A percentile compares a stretch with the other conserved stretches of the same genome.
These are phyloP conservation scores for Exophiala sp. DNA, from an alignment of 2,329 filamentous ascomycete species.

Conservation along the genomic window DNA sequence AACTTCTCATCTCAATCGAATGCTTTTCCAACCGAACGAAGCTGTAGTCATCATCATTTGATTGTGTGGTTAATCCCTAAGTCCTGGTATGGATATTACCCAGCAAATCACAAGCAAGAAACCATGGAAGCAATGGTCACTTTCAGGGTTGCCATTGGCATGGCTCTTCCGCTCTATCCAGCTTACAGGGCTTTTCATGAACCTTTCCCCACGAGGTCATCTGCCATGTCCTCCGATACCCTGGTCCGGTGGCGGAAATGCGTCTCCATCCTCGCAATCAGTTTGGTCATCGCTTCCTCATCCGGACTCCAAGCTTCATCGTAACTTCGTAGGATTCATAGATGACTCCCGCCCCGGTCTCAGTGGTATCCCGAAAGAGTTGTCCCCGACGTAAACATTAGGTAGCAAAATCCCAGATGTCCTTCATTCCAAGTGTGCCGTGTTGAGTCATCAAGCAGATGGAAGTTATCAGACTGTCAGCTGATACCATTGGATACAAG, in stretches of 20 bases:
- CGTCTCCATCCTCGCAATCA: slow-evolving; percentile 8
- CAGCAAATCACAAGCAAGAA: not conserved
- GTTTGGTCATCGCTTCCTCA: not conserved
- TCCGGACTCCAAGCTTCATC: not conserved
- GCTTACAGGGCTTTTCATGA: not conserved
- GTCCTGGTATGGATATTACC: not conserved
- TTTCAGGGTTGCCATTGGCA: not conserved
- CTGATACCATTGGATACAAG: slow-evolving; percentile 17
- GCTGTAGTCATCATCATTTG: not conserved
- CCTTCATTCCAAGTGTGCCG: not conserved
- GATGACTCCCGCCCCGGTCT: not conserved
- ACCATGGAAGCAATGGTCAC: not conserved
- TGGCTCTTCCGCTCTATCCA: not conserved
- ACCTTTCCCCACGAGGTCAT: slow-evolving; percentile 5
- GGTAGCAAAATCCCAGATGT: not conserved
- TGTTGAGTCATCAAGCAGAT: not conserved
- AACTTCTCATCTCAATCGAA: not conserved
- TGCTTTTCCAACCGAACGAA: not conserved
- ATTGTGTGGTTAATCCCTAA: too few species aligned
- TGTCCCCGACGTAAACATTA: not conserved
- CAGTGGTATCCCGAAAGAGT: not conserved
- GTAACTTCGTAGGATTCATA: not conserved
- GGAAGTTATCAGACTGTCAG: slow-evolving; percentile 9
- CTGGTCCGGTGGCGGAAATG: slow-evolving; percentile 20
- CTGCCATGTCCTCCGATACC: slow-evolving; percentile 3